These are phyloP conservation scores for Apiotrichum akiyoshidainum DNA, from an alignment of 1,284 basidiomycete species.

Conservation along the genomic window DNA sequence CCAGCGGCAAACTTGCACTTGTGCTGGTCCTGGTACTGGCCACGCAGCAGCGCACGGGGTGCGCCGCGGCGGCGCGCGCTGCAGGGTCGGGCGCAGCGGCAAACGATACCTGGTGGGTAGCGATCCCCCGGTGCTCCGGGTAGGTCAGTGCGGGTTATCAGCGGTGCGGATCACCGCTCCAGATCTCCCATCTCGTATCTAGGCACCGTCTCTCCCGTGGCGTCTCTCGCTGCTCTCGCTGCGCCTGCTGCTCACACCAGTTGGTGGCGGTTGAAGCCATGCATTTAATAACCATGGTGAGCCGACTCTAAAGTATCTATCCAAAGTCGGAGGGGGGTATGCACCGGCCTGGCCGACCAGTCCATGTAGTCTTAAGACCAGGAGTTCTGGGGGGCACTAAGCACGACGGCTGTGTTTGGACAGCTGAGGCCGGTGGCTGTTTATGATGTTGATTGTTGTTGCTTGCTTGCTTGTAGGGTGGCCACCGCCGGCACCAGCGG, in stretches of 20 bases:
- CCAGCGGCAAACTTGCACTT: no score
- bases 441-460: background rate
- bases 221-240: background rate
- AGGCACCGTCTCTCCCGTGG: no score
- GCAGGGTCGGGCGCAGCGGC: no score
- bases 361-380: background rate
- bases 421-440: conserved; percentile 5
- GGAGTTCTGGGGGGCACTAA: conserved; percentile 4
- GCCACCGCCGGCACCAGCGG: background rate
- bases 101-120: no score
- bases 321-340: conserved; percentile 12
- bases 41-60: no score
- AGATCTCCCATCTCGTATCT: no score
- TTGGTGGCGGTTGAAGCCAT: conserved; percentile 30
- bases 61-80: no score
- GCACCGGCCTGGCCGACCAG: conserved; percentile 8
- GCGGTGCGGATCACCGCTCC: no score
- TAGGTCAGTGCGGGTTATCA: no score
- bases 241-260: conserved; percentile 1
- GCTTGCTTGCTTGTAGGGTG: background rate
- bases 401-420: conserved; percentile 9
- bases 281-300: conserved; percentile 16
- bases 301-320: conserved; percentile 9
- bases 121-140: no score
- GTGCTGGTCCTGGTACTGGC: no score